phyloP scores from a whole-genome alignment of 139 green algal species.

The Yamagishiella unicocca region DNA sequence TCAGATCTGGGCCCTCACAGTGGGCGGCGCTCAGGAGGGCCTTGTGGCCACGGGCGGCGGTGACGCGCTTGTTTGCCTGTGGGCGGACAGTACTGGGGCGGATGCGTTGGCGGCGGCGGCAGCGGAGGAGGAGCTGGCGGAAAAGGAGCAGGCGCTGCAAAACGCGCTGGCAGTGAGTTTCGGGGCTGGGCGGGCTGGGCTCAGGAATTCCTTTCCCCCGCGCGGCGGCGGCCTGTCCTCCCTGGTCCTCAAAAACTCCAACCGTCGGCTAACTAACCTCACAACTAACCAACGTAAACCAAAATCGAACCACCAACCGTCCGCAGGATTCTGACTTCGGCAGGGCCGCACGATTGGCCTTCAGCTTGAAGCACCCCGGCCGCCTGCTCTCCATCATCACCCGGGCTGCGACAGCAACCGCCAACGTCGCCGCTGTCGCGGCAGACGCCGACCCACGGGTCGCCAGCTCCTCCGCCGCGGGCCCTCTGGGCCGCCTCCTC shows the following conservation, averaged over 20 bases:
- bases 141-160: constrained; percentile 82
- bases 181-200: no score
- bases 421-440: background rate
- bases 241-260: no score
- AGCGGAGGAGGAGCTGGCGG: constrained; percentile 64
- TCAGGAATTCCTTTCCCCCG: no score
- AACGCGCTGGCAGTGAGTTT: constrained; percentile 86
- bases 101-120: constrained; percentile 69
- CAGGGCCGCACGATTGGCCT: constrained; percentile 84
- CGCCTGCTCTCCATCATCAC: constrained; percentile 83
- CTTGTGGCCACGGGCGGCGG: constrained; percentile 72
- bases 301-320: no score
- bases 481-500: constrained; percentile 33
- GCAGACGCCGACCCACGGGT: background rate
- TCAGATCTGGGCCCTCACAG: constrained; percentile 74
- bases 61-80: constrained; percentile 87
- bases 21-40: constrained; percentile 22
- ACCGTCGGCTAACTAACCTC: no score
- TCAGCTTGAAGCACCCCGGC: constrained; percentile 85
- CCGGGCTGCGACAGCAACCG: constrained; percentile 40
- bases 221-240: no score
- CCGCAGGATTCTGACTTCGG: constrained; percentile 75
- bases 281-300: no score
- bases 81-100: constrained; percentile 82
- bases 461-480: background rate